These are phyloP conservation scores for Alternaria consortialis DNA, from an alignment of 2,329 filamentous ascomycete species.

Conservation along the genomic window DNA sequence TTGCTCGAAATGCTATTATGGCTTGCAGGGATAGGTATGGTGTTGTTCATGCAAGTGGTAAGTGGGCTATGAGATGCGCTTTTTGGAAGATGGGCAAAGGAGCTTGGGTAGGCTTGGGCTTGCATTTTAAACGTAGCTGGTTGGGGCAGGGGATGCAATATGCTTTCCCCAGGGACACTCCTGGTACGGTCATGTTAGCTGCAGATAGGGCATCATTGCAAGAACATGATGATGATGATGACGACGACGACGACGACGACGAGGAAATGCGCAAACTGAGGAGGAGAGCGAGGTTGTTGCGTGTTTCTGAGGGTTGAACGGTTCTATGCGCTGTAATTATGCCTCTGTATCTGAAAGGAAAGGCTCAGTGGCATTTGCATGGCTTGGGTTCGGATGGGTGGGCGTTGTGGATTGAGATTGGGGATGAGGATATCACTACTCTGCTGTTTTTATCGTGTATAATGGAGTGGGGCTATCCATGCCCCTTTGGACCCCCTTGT, in stretches of 20 bases:
- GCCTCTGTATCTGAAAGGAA: neutral
- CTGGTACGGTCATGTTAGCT: neutral
- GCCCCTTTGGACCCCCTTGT: neutral
- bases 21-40: neutral
- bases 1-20: neutral
- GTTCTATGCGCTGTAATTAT: neutral
- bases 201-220: neutral
- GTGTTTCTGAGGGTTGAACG: neutral
- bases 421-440: slow-evolving; percentile 1
- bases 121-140: neutral
- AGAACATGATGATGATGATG: neutral
- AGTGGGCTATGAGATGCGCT: slow-evolving; percentile 1
- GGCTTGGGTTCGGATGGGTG: neutral
- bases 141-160: neutral
- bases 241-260: neutral
- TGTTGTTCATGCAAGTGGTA: neutral
- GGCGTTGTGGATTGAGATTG: neutral
- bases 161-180: neutral
- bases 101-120: slow-evolving; percentile 3
- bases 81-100: slow-evolving; percentile 7
- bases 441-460: neutral
- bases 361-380: neutral
- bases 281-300: neutral
- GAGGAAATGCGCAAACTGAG: neutral
- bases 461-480: neutral